A percentile compares a stretch with the other conserved stretches of the same genome.
Evolutionary conservation across 192 early-diverging fungal genomes (phyloP).

Genomic region (Podila horticola): DNA sequence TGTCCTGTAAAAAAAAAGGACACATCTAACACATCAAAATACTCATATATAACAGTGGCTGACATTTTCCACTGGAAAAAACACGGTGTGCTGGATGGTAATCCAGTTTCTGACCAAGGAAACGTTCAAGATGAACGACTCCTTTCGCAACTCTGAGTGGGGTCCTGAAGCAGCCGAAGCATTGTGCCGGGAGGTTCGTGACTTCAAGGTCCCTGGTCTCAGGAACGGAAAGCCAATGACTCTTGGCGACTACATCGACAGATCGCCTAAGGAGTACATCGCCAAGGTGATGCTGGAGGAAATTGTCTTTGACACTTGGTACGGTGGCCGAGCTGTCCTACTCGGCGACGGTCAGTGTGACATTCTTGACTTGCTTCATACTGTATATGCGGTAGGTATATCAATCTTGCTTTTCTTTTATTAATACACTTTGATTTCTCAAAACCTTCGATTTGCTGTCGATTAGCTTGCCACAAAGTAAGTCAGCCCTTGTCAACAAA

Average conservation of each 20-base stretch:
- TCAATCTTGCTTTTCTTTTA: no score
- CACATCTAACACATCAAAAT: background rate
- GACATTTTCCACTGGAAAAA: background rate
- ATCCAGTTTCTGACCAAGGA: no score
- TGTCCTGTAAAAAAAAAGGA: no score
- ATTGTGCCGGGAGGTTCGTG: background rate
- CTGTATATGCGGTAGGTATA: no score
- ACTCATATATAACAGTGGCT: background rate
- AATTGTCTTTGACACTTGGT: constrained; percentile 5
- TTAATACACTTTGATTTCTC: no score
- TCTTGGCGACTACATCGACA: background rate
- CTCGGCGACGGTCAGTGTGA: background rate
- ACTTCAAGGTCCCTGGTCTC: background rate
- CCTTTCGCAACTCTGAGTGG: no score
- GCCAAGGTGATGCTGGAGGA: constrained; percentile 2
- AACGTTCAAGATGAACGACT: no score
- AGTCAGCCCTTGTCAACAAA: no score
- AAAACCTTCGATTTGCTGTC: no score
- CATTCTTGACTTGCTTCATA: no score
- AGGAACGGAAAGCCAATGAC: background rate
- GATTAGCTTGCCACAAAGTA: no score
- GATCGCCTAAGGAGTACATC: background rate
- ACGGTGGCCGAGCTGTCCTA: background rate
- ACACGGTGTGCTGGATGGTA: constrained; percentile 1
- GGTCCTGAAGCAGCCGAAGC: background rate